These are phyloP conservation scores for Neopestalotiopsis rosae DNA, from an alignment of 2,329 filamentous ascomycete species.

Conservation along the genomic window DNA sequence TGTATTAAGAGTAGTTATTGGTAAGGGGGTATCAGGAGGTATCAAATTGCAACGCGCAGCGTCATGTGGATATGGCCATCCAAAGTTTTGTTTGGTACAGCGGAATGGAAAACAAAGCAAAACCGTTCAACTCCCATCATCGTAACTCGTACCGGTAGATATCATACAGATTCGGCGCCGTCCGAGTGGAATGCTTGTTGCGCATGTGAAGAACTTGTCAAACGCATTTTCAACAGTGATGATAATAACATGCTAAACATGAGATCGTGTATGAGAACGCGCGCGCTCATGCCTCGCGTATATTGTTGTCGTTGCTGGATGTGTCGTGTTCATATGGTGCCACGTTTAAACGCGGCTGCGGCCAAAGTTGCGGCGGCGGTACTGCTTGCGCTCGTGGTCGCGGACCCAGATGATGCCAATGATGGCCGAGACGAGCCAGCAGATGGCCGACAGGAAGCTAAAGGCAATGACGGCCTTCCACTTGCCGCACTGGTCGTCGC, in stretches of 20 bases:
- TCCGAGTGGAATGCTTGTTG: neutral
- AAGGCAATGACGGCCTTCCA: conserved; percentile 77
- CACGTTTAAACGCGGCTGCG: conserved; percentile 33
- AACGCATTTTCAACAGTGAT: no score
- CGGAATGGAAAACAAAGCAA: neutral
- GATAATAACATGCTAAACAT: neutral
- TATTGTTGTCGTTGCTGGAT: no score
- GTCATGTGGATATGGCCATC: neutral
- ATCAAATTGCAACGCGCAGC: neutral
- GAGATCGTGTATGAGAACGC: neutral
- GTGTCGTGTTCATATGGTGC: neutral
- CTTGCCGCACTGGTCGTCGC: conserved; percentile 63
- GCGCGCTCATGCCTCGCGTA: neutral
- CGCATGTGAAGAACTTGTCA: neutral
- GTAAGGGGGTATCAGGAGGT: conserved; percentile 10
- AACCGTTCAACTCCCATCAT: neutral
- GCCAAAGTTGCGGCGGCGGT: conserved; percentile 35
- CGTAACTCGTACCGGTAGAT: neutral
- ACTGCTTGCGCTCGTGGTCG: conserved; percentile 40
- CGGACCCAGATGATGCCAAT: conserved; percentile 62
- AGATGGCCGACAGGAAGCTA: conserved; percentile 71
- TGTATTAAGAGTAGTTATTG: neutral
- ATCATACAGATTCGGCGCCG: neutral
- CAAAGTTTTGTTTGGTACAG: neutral
- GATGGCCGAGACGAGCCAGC: conserved; percentile 71